Conservation (phyloP, 768 basidiomycete genomes). For the Rhizopogon rudus region DNA sequence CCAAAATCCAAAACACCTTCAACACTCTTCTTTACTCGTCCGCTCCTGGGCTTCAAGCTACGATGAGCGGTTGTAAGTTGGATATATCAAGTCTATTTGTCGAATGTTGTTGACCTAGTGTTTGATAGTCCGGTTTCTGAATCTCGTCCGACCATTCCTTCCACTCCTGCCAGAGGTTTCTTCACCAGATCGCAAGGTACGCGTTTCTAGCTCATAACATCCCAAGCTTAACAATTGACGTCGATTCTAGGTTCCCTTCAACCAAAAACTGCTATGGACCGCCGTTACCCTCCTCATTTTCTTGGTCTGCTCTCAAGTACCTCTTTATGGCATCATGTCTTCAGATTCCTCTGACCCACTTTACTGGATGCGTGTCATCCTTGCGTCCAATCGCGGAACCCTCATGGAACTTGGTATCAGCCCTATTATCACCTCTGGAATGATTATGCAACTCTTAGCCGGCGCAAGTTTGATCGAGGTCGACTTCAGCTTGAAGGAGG, state of each 20-base stretch:
- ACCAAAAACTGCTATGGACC: constrained; percentile 98
- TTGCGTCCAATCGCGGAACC: constrained; percentile 96
- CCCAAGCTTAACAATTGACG: constrained; percentile 2
- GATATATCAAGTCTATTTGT: neutral
- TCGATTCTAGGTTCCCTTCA: constrained; percentile 79
- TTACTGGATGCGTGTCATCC: constrained; percentile 99
- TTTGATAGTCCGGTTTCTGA: constrained; percentile 84
- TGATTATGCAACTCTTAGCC: constrained; percentile 99
- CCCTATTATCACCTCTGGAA: constrained; percentile 96
- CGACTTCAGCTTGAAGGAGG: constrained; percentile 96
- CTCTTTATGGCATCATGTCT: constrained; percentile 98
- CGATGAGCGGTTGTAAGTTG: constrained; percentile 78
- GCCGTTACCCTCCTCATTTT: constrained; percentile 99
- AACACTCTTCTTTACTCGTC: constrained; percentile 16
- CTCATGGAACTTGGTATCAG: constrained; percentile 99
- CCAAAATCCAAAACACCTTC: constrained; percentile 4
- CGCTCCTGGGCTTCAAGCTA: constrained; percentile 26
- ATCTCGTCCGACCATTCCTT: constrained; percentile 97
- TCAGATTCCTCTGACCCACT: constrained; percentile 98
- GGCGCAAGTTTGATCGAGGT: constrained; percentile 98
- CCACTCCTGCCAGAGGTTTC: constrained; percentile 96
- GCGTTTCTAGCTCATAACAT: constrained; percentile 9
- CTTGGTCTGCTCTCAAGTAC: constrained; percentile 98
- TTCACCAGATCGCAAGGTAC: constrained; percentile 94
- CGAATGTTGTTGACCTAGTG: constrained; percentile 1